Percentiles rank a stretch among this genome's conserved stretches.
phyloP scores from a whole-genome alignment of 257 asterid species.

The Apocynum venetum region DNA sequence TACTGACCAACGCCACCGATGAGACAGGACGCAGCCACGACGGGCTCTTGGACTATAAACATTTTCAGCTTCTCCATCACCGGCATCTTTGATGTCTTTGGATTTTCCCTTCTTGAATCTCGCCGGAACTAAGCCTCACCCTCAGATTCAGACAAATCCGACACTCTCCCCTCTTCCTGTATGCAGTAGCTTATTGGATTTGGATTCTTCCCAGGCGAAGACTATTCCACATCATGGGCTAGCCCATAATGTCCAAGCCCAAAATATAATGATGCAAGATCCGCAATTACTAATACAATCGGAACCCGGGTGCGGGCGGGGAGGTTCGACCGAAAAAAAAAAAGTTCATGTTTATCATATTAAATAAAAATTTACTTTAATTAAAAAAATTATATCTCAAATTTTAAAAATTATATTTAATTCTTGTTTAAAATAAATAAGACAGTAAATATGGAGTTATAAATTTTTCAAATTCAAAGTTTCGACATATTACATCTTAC shows the following conservation, averaged over 20 bases:
- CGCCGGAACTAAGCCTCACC: not conserved
- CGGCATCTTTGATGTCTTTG: constrained; percentile 43
- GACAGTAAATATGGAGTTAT: no score
- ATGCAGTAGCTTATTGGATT: not conserved
- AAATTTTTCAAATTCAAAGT: no score
- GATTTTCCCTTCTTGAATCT: not conserved
- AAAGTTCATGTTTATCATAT: no score
- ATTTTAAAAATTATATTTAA: no score
- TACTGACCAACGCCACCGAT: constrained; percentile 78
- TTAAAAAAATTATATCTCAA: no score
- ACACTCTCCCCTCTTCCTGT: not conserved
- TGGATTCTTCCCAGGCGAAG: not conserved
- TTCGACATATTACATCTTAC: no score
- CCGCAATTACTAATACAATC: no score
- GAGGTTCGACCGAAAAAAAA: no score
- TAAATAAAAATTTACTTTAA: no score
- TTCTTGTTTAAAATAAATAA: no score
- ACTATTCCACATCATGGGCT: not conserved
- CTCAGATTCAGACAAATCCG: not conserved
- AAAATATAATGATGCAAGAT: no score
- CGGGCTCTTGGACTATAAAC: constrained; percentile 83
- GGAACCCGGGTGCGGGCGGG: no score
- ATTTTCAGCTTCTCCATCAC: constrained; percentile 72
- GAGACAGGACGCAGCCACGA: constrained; percentile 80
- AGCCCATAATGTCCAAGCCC: not conserved